Evolutionary conservation across 768 basidiomycete species (phyloP), one percentile per base, ranked within the genome.

Genomic region (Cyclocybe aegerita): DNA sequence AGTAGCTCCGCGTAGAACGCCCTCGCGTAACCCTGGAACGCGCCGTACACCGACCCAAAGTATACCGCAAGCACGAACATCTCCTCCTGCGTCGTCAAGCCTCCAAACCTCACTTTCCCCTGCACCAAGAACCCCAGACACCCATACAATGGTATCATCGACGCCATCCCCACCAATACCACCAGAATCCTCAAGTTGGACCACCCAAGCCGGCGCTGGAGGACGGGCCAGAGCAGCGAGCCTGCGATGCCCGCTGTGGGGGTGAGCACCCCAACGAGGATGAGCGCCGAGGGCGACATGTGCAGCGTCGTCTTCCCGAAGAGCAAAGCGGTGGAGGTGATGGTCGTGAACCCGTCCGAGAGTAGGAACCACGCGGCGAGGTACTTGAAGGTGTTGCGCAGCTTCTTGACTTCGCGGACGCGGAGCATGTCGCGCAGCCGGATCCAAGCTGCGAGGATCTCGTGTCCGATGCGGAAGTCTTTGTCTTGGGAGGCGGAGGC

Each of bases 351-450:
- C 1, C 87, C 91, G 60, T 98, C 95, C 1, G 90, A 92, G 16
- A 98, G 80, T 9, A 98, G 77, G 65, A 97, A 95, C 94, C 95
- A 98, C 0, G 96, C 93, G 4, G 85, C 80, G 38, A 98, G 84
- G 60, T 92, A 98, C 57, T 79, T 79, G 74, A 95, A 98, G 1
- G 94, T 93, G 60, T 93, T 86, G 30, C 79, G 77, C 11, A 98
- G 73, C 46, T 79, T 79, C 64, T 79, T 79, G 36, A 95, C 82
- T 62, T 96, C 86, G 7, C 69, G 70, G 76, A 82, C 85, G 1
- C 73, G 74, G 15, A 98, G 72, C 88, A 93, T 93, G 31, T 70
- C 73, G 0, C 81, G 84, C 0, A 98, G 75, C 16, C 86, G 70
- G 46, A 72, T 76, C 95, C 95, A 98, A 0, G 91, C 89, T 4